Conservation (phyloP, 139 green algal genomes). For the Astrephomene gubernaculifera region DNA sequence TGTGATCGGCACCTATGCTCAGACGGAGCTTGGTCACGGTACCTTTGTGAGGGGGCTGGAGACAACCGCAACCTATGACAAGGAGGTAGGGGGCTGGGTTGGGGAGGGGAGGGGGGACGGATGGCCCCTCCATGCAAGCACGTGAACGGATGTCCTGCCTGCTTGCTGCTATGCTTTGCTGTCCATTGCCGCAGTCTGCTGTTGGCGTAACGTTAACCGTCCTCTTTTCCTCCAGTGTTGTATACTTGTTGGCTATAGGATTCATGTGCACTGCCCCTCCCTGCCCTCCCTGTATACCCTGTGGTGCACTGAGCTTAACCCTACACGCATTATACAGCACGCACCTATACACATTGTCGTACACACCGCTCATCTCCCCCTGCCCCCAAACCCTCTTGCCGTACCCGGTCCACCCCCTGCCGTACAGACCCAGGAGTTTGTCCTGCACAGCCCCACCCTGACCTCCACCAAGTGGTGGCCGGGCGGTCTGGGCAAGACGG, state of each 20-base stretch:
- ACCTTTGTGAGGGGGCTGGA: slow-evolving; percentile 97
- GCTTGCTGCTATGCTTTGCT: too few relatives aligned
- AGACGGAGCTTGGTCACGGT: slow-evolving; percentile 97
- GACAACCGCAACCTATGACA: slow-evolving; percentile 94
- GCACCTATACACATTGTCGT: neutral
- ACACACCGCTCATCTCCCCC: neutral
- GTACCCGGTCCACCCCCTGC: neutral
- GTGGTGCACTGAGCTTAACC: too few relatives aligned
- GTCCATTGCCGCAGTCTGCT: too few relatives aligned
- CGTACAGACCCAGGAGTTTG: slow-evolving; percentile 85
- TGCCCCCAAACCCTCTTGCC: neutral
- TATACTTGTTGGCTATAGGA: too few relatives aligned
- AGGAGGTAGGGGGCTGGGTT: slow-evolving; percentile 26
- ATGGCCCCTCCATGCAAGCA: too few relatives aligned
- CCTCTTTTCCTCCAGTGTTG: too few relatives aligned
- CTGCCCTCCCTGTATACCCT: too few relatives aligned
- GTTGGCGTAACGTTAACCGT: too few relatives aligned
- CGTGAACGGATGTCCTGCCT: too few relatives aligned
- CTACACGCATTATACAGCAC: too few relatives aligned
- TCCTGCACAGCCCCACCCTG: slow-evolving; percentile 92
- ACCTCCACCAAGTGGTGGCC: slow-evolving; percentile 95
- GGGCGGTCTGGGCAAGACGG: slow-evolving; percentile 92
- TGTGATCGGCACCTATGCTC: slow-evolving; percentile 66
- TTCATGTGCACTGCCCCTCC: too few relatives aligned
- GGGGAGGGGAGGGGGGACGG: too few relatives aligned